phyloP scores from a whole-genome alignment of 1,284 basidiomycete species.

The Leccinum colubrinum region DNA sequence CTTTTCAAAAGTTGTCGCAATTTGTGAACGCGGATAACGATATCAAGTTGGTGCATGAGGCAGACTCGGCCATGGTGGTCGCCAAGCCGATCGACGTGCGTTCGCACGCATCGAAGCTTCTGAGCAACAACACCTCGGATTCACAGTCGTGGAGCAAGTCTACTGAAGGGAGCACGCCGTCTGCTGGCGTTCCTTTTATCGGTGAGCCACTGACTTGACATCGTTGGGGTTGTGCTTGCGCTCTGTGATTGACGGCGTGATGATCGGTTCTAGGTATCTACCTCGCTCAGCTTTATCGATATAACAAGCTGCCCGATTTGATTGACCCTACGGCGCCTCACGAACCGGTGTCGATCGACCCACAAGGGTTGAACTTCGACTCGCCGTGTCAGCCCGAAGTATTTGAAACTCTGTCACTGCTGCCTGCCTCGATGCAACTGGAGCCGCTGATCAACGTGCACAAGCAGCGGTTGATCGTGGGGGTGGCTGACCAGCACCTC shows the following conservation, averaged over 20 bases:
- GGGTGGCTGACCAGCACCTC: slow-evolving; percentile 57
- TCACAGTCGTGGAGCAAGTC: slow-evolving; percentile 40
- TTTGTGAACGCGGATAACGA: slow-evolving; percentile 44
- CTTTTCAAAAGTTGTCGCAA: no score
- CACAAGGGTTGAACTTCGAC: no score
- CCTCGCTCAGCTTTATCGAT: slow-evolving; percentile 11
- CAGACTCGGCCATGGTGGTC: slow-evolving; percentile 63
- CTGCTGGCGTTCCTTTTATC: slow-evolving; percentile 75
- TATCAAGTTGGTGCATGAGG: slow-evolving; percentile 70
- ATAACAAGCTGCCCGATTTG: no score
- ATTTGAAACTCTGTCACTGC: no score
- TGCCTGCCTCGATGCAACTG: slow-evolving; percentile 27
- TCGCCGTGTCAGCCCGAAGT: no score
- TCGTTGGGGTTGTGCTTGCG: not conserved
- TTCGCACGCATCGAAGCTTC: slow-evolving; percentile 46
- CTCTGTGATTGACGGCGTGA: not conserved
- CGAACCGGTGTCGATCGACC: no score
- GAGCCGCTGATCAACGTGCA: no score
- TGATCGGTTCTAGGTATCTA: slow-evolving; percentile 56
- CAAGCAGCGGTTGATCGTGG: no score
- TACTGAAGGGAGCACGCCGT: slow-evolving; percentile 44
- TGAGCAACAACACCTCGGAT: slow-evolving; percentile 42
- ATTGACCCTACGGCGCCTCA: no score
- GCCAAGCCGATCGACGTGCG: slow-evolving; percentile 45
- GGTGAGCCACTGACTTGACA: slow-evolving; percentile 42